These are phyloP conservation scores for Strobilomyces confusus DNA, from an alignment of 768 basidiomycete species.

Conservation along the genomic window DNA sequence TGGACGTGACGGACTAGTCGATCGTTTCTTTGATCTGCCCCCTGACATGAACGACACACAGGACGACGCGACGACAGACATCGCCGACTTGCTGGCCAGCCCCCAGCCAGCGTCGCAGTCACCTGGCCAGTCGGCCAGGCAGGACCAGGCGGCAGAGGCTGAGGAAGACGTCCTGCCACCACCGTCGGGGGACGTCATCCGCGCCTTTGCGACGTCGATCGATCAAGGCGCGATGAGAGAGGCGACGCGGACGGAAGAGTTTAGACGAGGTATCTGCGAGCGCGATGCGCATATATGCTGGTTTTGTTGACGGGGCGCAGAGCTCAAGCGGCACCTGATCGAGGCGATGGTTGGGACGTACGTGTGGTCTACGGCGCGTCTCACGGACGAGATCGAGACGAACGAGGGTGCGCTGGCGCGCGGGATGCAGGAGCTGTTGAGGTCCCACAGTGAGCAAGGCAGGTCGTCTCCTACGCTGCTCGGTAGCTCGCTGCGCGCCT, in stretches of 20 bases:
- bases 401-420: conserved; percentile 11
- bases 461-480: conserved; percentile 27
- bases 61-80: conserved; percentile 2
- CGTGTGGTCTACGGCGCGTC: conserved; percentile 27
- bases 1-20: conserved; percentile 7
- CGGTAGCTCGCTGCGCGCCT: conserved; percentile 19
- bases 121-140: neutral
- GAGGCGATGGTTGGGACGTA: conserved; percentile 12
- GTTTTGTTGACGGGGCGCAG: conserved; percentile 15
- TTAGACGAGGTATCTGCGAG: conserved; percentile 21
- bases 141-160: conserved; percentile 7
- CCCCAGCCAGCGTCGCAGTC: neutral
- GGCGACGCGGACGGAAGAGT: conserved; percentile 14
- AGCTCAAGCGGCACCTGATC: conserved; percentile 22
- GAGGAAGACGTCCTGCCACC: conserved; percentile 20
- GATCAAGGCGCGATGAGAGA: conserved; percentile 14
- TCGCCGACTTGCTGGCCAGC: neutral
- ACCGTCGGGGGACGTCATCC: conserved; percentile 16
- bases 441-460: conserved; percentile 30
- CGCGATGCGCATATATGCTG: conserved; percentile 23
- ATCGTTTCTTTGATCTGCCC: neutral
- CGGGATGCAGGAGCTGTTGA: conserved; percentile 18
- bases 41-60: conserved; percentile 17
- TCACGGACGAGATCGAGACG: conserved; percentile 14
- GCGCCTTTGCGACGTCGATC: conserved; percentile 20